Evolutionary conservation across 805 yeast genomes (phyloP), one percentile per base, ranked within the genome.

Genomic region (Spathaspora girioi): DNA sequence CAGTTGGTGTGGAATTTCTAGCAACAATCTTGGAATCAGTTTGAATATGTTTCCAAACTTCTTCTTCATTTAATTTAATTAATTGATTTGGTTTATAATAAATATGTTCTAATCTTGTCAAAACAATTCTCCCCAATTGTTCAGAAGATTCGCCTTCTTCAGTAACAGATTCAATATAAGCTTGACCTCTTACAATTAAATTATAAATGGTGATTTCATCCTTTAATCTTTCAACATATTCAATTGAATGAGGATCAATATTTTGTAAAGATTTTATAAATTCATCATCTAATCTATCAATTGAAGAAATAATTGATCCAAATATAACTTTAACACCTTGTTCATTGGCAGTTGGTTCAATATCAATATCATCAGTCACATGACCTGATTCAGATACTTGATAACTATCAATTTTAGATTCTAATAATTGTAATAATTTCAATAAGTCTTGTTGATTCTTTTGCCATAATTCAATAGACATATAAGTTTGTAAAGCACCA

Each of bases 281-380:
- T 75, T 94, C 99, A 64, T 93, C 98, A 66, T 91, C 97, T 56
- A 94, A 79, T 70, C 97, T 86, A 75, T 93, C 99, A 55, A 93
- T 87, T 53, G 88, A 81, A 8, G 97, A 85, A 46, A 87, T 82
- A 46, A 94, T 76, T 26, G 96, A 88, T 46, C 99, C 99, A 54
- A 85, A 78, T 50, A 94, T 79, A 59, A 80, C 84, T 65, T 81
- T 81, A 54, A 87, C 75, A 54, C 97, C 97, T 18, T 70, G 62
- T 8, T 61, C 73, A 51, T 80, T 77, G 51, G 83, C 79, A 45
- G 86, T 77, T 49, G 73, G 77, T 75, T 87, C 94, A 48, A 80
- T 69, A 54, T 84, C 89, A 56, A 89, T 78, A 62, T 87, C 96
- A 59, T 89, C 92, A 43, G 83, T 78, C 47, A 79, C 68, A 17